Base-by-base conservation (phyloP, 257 asterid species). In the Gardenia jasminoides region DNA sequence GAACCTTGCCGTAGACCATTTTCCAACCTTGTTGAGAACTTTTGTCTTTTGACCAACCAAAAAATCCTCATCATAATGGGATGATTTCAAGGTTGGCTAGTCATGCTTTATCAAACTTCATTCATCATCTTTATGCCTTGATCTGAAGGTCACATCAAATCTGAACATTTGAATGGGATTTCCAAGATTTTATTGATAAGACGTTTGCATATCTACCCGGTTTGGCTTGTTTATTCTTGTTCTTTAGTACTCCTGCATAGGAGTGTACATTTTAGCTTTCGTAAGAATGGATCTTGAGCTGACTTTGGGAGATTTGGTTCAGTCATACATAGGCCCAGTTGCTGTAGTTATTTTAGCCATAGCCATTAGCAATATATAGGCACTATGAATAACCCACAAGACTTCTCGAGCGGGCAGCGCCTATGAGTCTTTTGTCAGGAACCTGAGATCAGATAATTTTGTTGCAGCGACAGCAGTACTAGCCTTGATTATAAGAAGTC, bases 121-220 rank as follows among this genome's bases (percentile, higher is more conserved):
- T 36, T 70, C 61, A 46, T 24, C 46, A n/a, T 24, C 59, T 48
- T 62, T 16, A 31, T 54, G 62, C 54, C 17, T 6, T 9, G 65
- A 6, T 67, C 36, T 52, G 59, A 69, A 39, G 20, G 84, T 85
- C 81, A 80, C 81, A 80, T 85, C 88, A 74, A 75, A 77, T 77
- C 88, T 46, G 67, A 72, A 64, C 77, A 80, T 33, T 69, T 72
- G 43, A 59, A 17, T 41, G 78, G 79, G 84, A 80, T 82, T 82
- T 81, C 65, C 4, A 59, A 76, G 78, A 81, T 81, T 70, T 85
- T 65, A 77, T 41, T 85, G 86, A 82, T 68, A 74, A 64, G 74
- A 82, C 82, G 78, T 56, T 26, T 70, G 59, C 43, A 16, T 47
- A 46, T 19, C 12, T 22, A 36, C 41, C 41, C 41, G 47, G 46